Evolutionary conservation across 371 early-diverging fungal genomes (phyloP), one percentile per base, ranked within the genome.

Genomic region (Choanephora cucurbitarum): DNA sequence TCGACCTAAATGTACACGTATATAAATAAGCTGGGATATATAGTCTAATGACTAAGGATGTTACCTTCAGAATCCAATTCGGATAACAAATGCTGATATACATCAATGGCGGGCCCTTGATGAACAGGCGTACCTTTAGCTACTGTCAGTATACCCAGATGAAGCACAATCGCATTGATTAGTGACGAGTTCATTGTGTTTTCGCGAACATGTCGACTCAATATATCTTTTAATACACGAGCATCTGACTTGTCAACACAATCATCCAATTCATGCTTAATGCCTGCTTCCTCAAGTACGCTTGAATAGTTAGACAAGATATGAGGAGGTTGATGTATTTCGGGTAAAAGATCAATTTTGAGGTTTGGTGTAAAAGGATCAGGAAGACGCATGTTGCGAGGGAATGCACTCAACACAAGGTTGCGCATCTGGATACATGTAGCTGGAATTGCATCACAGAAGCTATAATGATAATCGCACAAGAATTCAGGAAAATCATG

Each of bases 401-500:
- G 96, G 73, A 95, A 97, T 1, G 97, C 97, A 54, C 93, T 91
- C 44, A 97, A 77, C 44, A 98, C 88, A 61, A 98, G 70, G 66
- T 98, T 98, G 31, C 96, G 88, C 41, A 97, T 81, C 69, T 99
- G 99, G 51, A 96, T 89, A 72, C 97, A 96, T 1, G 83, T 77
- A n/a, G 86, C 72, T 0, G 99, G 99, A 47, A 99, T 92, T 22
- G 89, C 91, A 71, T 94, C 91, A 61, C 94, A 90, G 60, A 99
- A 88, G 55, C 89, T 88, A 57, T 92, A 90, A 66, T 94, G 93
- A 61, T 96, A 92, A 60, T 88, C 91, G 60, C 95, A 89, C 45
- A 99, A 74, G 75, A 98, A 99, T 70, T 96, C 96, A 11, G 98
- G 99, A 74, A 93, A 96, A 71, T 99, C 99, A 70, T 97, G 98